phyloP scores from a whole-genome alignment of 1,139 yeast genomes.

The Cylindricascospora bacillispora region DNA sequence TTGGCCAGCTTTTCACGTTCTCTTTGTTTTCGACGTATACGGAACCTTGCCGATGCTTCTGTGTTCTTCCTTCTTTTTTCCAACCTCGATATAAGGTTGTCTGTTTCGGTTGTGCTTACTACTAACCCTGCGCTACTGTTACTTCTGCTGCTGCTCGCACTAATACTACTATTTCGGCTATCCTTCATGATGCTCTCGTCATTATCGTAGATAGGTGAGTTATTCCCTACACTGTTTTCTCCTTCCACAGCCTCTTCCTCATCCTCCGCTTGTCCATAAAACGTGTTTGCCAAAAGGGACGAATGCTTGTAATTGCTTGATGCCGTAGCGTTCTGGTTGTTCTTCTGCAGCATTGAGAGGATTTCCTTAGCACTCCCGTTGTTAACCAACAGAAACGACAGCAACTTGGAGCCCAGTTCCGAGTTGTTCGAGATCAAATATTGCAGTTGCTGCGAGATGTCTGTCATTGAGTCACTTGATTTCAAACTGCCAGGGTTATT shows the following conservation, averaged over 20 bases:
- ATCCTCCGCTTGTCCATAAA: constrained; percentile 1
- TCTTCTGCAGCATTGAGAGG: too few relatives aligned
- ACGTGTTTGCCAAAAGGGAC: not conserved
- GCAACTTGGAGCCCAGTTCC: constrained; percentile 21
- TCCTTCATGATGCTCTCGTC: too few relatives aligned
- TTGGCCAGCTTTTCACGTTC: constrained; percentile 15
- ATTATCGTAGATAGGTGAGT: too few relatives aligned
- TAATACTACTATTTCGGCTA: too few relatives aligned
- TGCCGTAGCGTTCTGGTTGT: too few relatives aligned
- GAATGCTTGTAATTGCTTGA: not conserved
- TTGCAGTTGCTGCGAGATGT: constrained; percentile 8
- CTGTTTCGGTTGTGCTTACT: not conserved
- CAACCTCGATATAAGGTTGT: constrained; percentile 2
- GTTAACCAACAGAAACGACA: constrained; percentile 21
- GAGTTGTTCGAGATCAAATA: constrained; percentile 17
- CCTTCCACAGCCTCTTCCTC: too few relatives aligned
- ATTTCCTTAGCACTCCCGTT: constrained; percentile 21
- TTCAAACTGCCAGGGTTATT: too few relatives aligned
- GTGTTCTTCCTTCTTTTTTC: constrained; percentile 18
- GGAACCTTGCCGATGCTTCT: constrained; percentile 24
- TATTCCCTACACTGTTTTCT: too few relatives aligned
- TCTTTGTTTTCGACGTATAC: constrained; percentile 19
- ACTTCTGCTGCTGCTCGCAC: constrained; percentile 1
- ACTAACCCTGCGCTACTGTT: not conserved
- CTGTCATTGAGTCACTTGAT: constrained; percentile 1